Percentiles rank a stretch among this genome's conserved stretches.
phyloP scores from a whole-genome alignment of 495 filamentous ascomycete genomes.

The Aspergillus bridgeri region DNA sequence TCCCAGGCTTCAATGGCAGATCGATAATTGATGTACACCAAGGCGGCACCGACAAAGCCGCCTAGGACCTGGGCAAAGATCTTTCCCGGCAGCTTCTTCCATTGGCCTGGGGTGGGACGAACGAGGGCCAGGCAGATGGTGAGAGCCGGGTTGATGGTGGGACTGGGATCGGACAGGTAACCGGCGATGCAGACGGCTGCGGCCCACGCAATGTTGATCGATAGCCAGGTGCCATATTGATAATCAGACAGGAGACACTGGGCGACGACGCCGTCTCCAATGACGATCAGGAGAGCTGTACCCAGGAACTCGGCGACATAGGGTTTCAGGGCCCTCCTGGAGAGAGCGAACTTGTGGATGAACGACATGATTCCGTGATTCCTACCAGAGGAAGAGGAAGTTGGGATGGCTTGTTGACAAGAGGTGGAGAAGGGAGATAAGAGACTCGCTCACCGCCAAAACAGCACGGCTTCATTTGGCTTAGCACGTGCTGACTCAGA shows the following conservation, averaged over 20 bases:
- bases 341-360: slow-evolving; percentile 18
- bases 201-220: slow-evolving; percentile 37
- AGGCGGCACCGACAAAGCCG: slow-evolving; percentile 31
- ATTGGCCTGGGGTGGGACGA: slow-evolving; percentile 28
- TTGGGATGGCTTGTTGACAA: not conserved
- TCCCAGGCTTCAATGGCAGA: slow-evolving; percentile 36
- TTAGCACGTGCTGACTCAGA: not conserved
- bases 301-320: slow-evolving; percentile 38
- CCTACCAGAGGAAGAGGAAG: not conserved
- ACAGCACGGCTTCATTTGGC: not conserved
- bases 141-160: slow-evolving; percentile 31
- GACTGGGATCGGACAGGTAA: slow-evolving; percentile 30
- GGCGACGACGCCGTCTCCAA: slow-evolving; percentile 37
- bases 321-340: slow-evolving; percentile 25
- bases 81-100: slow-evolving; percentile 29
- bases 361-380: not conserved
- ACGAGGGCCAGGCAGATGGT: slow-evolving; percentile 29
- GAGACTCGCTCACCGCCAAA: not conserved
- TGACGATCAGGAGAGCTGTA: slow-evolving; percentile 32
- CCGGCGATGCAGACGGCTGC: slow-evolving; percentile 30
- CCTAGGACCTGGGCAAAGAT: slow-evolving; percentile 32
- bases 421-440: not conserved
- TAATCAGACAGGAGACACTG: slow-evolving; percentile 35
- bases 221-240: slow-evolving; percentile 37
- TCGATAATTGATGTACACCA: slow-evolving; percentile 37